Conservation (phyloP, 306 rosid genomes). For the Prunus padus region DNA sequence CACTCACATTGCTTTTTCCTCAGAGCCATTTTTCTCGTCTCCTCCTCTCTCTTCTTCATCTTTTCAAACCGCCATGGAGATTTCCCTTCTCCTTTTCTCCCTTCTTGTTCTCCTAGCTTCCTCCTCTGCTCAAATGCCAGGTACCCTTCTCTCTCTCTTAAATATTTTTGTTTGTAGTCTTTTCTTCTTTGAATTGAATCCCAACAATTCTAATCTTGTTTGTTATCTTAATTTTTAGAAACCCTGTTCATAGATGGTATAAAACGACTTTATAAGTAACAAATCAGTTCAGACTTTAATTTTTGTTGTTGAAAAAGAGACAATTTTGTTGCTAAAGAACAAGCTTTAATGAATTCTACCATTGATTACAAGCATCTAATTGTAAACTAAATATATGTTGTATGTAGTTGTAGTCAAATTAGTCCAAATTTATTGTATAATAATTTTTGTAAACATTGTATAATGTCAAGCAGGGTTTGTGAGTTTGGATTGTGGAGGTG, state of each 20-base stretch:
- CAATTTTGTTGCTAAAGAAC: background rate
- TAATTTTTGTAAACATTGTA: background rate
- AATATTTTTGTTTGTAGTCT: background rate
- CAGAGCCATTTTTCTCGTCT: constrained; percentile 37
- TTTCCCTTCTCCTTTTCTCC: constrained; percentile 28
- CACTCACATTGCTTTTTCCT: background rate
- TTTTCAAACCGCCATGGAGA: constrained; percentile 45
- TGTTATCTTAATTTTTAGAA: background rate
- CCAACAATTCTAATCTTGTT: background rate
- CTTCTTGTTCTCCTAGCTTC: constrained; percentile 34
- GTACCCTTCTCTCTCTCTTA: constrained; percentile 32
- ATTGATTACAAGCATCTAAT: background rate
- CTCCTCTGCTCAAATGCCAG: constrained; percentile 81
- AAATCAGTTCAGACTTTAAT: background rate
- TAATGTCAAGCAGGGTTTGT: constrained; percentile 62
- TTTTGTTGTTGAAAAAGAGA: no score
- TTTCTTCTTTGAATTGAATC: background rate
- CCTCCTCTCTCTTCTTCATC: constrained; percentile 12
- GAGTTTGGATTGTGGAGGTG: constrained; percentile 96
- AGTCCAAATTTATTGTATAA: background rate
- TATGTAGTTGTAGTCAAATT: background rate
- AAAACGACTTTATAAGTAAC: background rate
- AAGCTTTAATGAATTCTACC: background rate
- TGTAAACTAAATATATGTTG: background rate
- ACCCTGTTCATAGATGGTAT: background rate